Conservation (phyloP, 148 eudicot genomes). For the Camellia granthamiana region DNA sequence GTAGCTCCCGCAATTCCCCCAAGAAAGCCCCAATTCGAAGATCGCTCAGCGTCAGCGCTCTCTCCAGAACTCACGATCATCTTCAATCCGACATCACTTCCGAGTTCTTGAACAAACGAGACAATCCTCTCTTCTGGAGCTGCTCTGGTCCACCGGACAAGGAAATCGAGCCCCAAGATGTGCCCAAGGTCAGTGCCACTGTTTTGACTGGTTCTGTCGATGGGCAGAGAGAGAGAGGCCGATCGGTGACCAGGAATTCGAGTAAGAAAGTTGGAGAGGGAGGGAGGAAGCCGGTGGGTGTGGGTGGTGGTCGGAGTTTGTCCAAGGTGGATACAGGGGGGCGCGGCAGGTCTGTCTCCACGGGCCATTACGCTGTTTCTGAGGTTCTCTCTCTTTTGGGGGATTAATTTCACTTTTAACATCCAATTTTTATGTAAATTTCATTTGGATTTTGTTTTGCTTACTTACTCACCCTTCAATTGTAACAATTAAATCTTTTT, state of each 20-base stretch:
- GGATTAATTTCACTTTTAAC: not conserved
- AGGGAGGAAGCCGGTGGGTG: slow-evolving; percentile 23
- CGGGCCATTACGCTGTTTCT: slow-evolving; percentile 31
- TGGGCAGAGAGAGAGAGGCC: slow-evolving; percentile 48
- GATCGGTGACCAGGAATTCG: slow-evolving; percentile 45
- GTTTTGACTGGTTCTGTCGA: slow-evolving; percentile 6
- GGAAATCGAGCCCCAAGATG: slow-evolving; percentile 2
- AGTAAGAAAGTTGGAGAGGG: slow-evolving; percentile 13
- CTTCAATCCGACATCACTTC: slow-evolving; percentile 28
- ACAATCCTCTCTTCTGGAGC: slow-evolving; percentile 66
- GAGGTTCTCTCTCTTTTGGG: slow-evolving; percentile 33
- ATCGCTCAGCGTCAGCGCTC: slow-evolving; percentile 59
- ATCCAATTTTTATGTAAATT: not conserved
- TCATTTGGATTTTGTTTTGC: too few species aligned
- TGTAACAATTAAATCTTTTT: too few species aligned
- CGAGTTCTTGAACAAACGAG: slow-evolving; percentile 56
- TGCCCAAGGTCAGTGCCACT: not conserved
- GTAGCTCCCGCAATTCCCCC: slow-evolving; percentile 15
- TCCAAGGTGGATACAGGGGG: slow-evolving; percentile 40
- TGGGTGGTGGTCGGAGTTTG: slow-evolving; percentile 40
- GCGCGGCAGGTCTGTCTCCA: slow-evolving; percentile 36
- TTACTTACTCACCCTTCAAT: too few species aligned
- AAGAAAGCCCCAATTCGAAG: slow-evolving; percentile 31
- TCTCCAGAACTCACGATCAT: slow-evolving; percentile 29
- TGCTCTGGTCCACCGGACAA: slow-evolving; percentile 31